phyloP scores from a whole-genome alignment of 352 stramenopile species.

The Pythium oligandrum region DNA sequence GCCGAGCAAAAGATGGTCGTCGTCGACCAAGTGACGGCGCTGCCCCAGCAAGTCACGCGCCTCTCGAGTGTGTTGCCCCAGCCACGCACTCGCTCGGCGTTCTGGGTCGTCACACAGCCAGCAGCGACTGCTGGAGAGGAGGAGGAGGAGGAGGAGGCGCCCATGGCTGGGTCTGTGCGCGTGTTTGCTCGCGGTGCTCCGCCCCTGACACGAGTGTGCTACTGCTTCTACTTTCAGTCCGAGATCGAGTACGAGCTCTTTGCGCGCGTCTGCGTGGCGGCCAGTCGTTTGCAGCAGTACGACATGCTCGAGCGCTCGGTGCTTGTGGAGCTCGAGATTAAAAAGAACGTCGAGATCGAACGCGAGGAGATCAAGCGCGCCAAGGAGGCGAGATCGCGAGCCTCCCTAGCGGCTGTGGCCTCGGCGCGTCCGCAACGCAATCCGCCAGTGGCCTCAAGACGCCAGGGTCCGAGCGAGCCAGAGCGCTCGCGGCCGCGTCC shows the following conservation, averaged over 20 bases:
- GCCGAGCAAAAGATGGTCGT: conserved; percentile 52
- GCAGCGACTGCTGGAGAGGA: background rate
- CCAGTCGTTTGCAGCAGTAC: conserved; percentile 34
- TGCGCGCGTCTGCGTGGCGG: conserved; percentile 27
- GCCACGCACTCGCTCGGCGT: conserved; percentile 29
- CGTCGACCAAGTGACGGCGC: conserved; percentile 39
- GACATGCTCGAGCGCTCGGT: conserved; percentile 46
- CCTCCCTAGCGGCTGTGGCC: no score
- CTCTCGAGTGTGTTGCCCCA: conserved; percentile 35
- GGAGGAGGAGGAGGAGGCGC: conserved; percentile 1
- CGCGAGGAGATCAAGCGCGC: conserved; percentile 15
- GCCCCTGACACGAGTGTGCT: conserved; percentile 30
- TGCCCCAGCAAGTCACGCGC: conserved; percentile 49
- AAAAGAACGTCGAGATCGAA: background rate
- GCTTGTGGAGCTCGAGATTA: conserved; percentile 50
- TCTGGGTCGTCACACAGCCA: conserved; percentile 37
- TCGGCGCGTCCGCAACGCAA: no score
- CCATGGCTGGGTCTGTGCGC: conserved; percentile 9
- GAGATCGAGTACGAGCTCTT: conserved; percentile 54
- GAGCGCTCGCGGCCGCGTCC: no score
- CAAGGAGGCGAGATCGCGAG: no score
- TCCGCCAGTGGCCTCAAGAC: no score
- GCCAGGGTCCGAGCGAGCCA: no score
- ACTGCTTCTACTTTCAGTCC: conserved; percentile 63
- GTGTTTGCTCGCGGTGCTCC: conserved; percentile 1